Conservation (phyloP, 345 rosid species). For the Lepidium sativum region DNA sequence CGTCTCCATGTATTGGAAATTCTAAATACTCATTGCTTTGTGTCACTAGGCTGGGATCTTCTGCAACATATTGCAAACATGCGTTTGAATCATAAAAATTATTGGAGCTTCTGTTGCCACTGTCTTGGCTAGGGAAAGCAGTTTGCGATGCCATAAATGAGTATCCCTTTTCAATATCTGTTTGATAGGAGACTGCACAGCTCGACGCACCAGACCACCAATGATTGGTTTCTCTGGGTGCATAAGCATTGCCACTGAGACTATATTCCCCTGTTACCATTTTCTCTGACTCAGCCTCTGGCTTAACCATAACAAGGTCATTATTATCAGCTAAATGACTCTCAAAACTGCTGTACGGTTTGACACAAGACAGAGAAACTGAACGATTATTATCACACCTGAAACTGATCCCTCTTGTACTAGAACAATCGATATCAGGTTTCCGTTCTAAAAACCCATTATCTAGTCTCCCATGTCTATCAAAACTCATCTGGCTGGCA, state of each 20-base stretch:
- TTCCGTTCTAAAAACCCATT: slow-evolving; percentile 28
- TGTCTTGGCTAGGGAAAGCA: slow-evolving; percentile 24
- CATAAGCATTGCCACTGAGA: slow-evolving; percentile 23
- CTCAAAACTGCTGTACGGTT: slow-evolving; percentile 23
- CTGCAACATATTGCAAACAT: slow-evolving; percentile 27
- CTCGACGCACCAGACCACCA: slow-evolving; percentile 24
- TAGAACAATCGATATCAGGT: slow-evolving; percentile 26
- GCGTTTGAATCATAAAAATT: slow-evolving; percentile 21
- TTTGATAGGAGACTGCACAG: slow-evolving; percentile 12
- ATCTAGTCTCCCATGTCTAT: slow-evolving; percentile 26
- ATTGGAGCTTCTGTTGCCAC: slow-evolving; percentile 18
- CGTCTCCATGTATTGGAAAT: slow-evolving; percentile 26
- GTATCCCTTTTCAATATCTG: slow-evolving; percentile 23
- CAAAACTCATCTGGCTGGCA: slow-evolving; percentile 28
- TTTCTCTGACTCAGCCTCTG: slow-evolving; percentile 24
- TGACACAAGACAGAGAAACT: slow-evolving; percentile 21
- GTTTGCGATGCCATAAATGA: slow-evolving; percentile 18
- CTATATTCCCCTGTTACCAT: slow-evolving; percentile 19
- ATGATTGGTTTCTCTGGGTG: slow-evolving; percentile 26
- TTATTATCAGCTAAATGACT: slow-evolving; percentile 20
- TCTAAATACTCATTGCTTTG: slow-evolving; percentile 25
- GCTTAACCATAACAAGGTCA: slow-evolving; percentile 23
- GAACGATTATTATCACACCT: slow-evolving; percentile 31
- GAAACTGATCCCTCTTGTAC: slow-evolving; percentile 25
- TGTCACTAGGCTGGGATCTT: slow-evolving; percentile 23